Evolutionary conservation across 2,329 filamentous ascomycete genomes (phyloP), one percentile per base, ranked within the genome.

Genomic region (Fusarium sterilihyphosum): DNA sequence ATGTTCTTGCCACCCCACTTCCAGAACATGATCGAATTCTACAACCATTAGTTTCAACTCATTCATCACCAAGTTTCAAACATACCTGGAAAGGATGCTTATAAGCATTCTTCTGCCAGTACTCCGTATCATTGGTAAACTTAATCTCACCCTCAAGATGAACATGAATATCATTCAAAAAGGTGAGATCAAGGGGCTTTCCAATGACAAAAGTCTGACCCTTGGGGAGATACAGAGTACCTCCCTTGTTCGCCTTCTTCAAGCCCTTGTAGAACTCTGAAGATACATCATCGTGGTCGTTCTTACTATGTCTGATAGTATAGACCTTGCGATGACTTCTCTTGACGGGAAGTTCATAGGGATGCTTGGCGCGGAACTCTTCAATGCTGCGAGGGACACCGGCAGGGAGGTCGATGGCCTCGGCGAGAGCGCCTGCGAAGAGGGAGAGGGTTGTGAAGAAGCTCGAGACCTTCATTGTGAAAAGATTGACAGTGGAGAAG

Each of bases 11-110:
- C 74, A 35, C 74, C 74, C 74, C 68, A 76, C 50, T 74, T 76
- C 74, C 74, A 76, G 29, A 76, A 76, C 74, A 76, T 76, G 56
- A 78, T 72, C 2, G 76, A 78, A 61, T 78, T 78, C 74, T 77
- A 37, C 5, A 22, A 13, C 9, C 16, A 8, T 56, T 16, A 62
- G 33, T 26, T 14, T n/a, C n/a, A 10, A 1, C 14, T 4, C 17
- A 2, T 9, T 8, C 3, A 18, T 17, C 5, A 11, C 5, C 1
- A 8, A 7, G 2, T 54, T 22, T 22, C 20, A 41, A 10, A 37
- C 44, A n/a, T 56, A 76, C 75, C 65, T 78, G 76, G 59, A 78
- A 78, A 10, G 76, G 76, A 22, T 78, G 75, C 13, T 63, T 44
- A 31, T 71, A 78, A 11, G 76, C 70, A 46, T 78, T 72, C 53